Evolutionary conservation across 1,139 yeast genomes (phyloP).

Genomic region (Debaryomyces psychrophilus): DNA sequence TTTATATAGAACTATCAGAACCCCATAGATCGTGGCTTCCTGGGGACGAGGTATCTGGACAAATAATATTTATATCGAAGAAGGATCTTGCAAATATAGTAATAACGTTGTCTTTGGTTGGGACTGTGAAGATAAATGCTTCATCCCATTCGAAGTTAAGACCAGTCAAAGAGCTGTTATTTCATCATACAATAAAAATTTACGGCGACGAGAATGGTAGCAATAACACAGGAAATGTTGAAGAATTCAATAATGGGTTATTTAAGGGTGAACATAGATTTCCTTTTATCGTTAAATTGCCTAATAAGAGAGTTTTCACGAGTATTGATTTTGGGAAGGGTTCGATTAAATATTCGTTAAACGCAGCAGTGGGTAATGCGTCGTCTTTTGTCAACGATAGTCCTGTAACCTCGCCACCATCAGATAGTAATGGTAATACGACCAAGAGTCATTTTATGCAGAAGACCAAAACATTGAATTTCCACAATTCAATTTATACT

Average conservation of each 20-base stretch:
- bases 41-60: conserved; percentile 71
- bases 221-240: conserved; percentile 21
- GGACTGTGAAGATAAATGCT: conserved; percentile 59
- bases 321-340: conserved; percentile 87
- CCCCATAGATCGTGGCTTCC: conserved; percentile 74
- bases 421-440: conserved; percentile 9
- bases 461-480: conserved; percentile 29
- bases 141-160: conserved; percentile 55
- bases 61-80: conserved; percentile 56
- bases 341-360: conserved; percentile 66
- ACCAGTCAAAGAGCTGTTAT: conserved; percentile 54
- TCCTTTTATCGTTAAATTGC: conserved; percentile 80
- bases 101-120: conserved; percentile 56
- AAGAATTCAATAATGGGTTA: conserved; percentile 48
- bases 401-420: neutral
- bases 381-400: conserved; percentile 10
- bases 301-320: conserved; percentile 69
- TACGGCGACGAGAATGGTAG: conserved; percentile 52
- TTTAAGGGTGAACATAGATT: conserved; percentile 85
- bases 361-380: conserved; percentile 53
- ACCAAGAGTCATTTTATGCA: conserved; percentile 8
- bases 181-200: conserved; percentile 67
- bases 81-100: conserved; percentile 58
- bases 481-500: conserved; percentile 36
- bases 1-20: conserved; percentile 68